A percentile compares a stretch with the other conserved stretches of the same genome.
Conservation (phyloP, 2,329 filamentous ascomycete species). For the Xylaria sp. region DNA sequence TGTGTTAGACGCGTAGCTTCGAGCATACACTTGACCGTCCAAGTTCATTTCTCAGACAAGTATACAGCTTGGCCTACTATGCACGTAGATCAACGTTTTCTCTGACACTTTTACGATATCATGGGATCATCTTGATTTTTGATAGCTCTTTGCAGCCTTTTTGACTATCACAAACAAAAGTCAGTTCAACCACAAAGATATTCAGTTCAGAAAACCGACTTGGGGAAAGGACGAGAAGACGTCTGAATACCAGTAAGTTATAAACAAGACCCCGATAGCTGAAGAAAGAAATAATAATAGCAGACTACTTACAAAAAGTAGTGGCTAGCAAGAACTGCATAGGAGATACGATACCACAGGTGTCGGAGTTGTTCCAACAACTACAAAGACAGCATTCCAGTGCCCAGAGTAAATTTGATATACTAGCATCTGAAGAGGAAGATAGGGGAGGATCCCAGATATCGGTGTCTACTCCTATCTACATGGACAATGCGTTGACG, state of each 20-base stretch:
- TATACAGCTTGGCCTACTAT: neutral
- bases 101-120: neutral
- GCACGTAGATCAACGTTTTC: neutral
- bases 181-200: neutral
- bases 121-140: constrained; percentile 4
- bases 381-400: constrained; percentile 29
- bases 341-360: constrained; percentile 7
- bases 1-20: constrained; percentile 3
- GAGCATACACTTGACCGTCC: neutral
- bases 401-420: constrained; percentile 16
- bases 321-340: constrained; percentile 20
- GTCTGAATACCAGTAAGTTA: constrained; percentile 18
- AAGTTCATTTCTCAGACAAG: constrained; percentile 7
- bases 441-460: constrained; percentile 8
- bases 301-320: constrained; percentile 22
- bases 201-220: neutral
- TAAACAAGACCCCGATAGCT: constrained; percentile 3
- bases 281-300: neutral
- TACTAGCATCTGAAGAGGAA: neutral
- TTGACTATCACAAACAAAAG: neutral
- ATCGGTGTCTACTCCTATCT: neutral
- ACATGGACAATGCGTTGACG: constrained; percentile 5
- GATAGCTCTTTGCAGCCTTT: neutral
- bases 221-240: neutral
- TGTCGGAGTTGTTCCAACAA: constrained; percentile 1